phyloP scores from a whole-genome alignment of 2,329 filamentous ascomycete species.

The Fusarium beomiforme region DNA sequence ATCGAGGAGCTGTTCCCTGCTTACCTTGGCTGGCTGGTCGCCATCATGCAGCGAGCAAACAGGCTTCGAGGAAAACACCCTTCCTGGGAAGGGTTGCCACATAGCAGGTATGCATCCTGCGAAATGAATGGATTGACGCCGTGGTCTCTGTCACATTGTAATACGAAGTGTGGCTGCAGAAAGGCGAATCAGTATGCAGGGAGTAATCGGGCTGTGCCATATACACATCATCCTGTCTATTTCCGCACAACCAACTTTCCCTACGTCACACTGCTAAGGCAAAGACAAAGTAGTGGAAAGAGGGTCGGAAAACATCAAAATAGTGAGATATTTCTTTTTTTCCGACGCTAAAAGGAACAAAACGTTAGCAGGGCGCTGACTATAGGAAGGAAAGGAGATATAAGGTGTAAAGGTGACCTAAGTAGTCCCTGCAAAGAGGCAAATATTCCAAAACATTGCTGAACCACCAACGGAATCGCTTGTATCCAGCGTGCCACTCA shows the following conservation, averaged over 20 bases:
- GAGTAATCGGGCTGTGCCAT: neutral
- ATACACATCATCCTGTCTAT: too few relatives aligned
- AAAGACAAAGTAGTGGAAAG: neutral
- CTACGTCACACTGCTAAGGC: too few relatives aligned
- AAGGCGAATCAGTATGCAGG: neutral
- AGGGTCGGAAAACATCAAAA: neutral
- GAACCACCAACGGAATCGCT: fast-evolving
- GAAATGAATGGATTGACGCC: too few relatives aligned
- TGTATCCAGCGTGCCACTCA: too few relatives aligned
- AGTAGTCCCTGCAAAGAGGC: neutral
- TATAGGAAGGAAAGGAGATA: neutral
- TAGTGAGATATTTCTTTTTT: neutral
- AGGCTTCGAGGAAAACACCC: neutral
- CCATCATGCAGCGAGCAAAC: too few relatives aligned
- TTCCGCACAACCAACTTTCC: too few relatives aligned
- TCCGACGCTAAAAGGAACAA: neutral
- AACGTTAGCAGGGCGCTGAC: neutral
- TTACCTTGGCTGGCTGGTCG: too few relatives aligned
- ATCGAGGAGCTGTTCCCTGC: too few relatives aligned
- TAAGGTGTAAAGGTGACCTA: neutral
- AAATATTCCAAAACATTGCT: neutral
- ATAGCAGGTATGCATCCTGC: fast-evolving
- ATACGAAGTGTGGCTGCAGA: neutral
- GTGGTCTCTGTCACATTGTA: neutral
- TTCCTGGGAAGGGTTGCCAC: neutral